Evolutionary conservation across 345 rosid species (phyloP), one percentile per base, ranked within the genome.

Genomic region (Linum tenue): DNA sequence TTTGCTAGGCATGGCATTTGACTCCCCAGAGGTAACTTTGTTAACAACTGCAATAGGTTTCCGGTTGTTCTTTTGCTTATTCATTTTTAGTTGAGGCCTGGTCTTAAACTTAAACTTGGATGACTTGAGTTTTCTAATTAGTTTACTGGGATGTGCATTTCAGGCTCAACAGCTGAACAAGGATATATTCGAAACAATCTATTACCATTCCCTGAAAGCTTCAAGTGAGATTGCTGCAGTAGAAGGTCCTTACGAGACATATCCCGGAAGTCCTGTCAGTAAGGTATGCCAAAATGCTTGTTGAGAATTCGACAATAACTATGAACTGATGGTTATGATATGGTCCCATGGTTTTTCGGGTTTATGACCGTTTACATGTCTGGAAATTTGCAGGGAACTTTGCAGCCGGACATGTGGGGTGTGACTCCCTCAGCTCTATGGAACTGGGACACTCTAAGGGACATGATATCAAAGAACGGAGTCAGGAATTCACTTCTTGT

Each of bases 361-460:
- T 63, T 69, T 63, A 64, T 67, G 48, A 61, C 8, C 71, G 51
- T 50, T 70, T 43, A 22, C 17, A 16, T 65, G 64, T 12, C 3
- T 14, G n/a, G 44, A 43, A 68, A 55, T 64, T 1, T 78, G 39
- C 79, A 90, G 96, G 98, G 98, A 31, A 75, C 86, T 72, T 83
- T 91, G 70, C 98, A 91, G 82, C 96, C 86, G 58, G 98, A 91
- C 77, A 91, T 91, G 98, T 91, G 98, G 96, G 81, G 71, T 72
- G 96, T 77, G 58, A 75, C 73, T 62, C 90, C 98, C 57, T 85
- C 90, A 1, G 67, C 76, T 63, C 76, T 83, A 15, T 91, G 96
- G 98, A 74, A 86, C 71, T 91, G 96, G 98, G 75, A 72, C 61
- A 80, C 67, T 51, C 85, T 89, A 4, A 82, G 92, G 62, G 83